These are phyloP conservation scores for Linnemannia elongata DNA, from an alignment of 192 early-diverging fungal genomes.

Conservation along the genomic window DNA sequence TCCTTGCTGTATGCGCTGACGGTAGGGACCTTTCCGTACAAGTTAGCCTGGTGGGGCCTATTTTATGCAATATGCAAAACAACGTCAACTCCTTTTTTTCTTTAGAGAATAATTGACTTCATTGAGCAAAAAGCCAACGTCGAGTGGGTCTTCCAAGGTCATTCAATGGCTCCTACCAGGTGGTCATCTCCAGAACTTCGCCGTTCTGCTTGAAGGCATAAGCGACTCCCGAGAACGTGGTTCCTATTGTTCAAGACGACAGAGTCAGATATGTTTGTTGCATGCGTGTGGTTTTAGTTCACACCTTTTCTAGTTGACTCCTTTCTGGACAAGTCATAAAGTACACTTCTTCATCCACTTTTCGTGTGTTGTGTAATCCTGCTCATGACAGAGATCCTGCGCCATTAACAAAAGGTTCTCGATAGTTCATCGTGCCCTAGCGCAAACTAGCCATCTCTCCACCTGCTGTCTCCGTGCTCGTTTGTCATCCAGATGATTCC, in stretches of 20 bases:
- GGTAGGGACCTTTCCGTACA: constrained; percentile 64
- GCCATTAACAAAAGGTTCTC: background rate
- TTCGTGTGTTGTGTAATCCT: background rate
- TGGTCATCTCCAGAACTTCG: constrained; percentile 62
- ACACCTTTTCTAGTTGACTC: background rate
- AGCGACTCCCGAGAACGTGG: constrained; percentile 62
- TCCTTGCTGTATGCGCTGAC: constrained; percentile 55
- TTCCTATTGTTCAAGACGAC: constrained; percentile 13
- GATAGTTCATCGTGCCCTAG: background rate
- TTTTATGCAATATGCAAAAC: background rate
- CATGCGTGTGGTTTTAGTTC: background rate
- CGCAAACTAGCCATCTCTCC: background rate
- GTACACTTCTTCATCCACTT: background rate
- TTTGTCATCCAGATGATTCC: background rate
- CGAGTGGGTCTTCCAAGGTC: background rate
- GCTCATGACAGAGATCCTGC: background rate
- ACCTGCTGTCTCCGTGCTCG: background rate
- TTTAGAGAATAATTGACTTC: background rate
- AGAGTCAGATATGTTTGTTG: background rate
- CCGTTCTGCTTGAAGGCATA: constrained; percentile 63
- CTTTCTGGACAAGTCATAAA: background rate
- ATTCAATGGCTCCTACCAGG: constrained; percentile 53
- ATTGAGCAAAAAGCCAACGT: background rate
- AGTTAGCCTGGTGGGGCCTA: constrained; percentile 55
- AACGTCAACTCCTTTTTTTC: background rate